Base-by-base conservation (phyloP, 2,329 filamentous ascomycete species). In the Arthrobotrys musiformis region DNA sequence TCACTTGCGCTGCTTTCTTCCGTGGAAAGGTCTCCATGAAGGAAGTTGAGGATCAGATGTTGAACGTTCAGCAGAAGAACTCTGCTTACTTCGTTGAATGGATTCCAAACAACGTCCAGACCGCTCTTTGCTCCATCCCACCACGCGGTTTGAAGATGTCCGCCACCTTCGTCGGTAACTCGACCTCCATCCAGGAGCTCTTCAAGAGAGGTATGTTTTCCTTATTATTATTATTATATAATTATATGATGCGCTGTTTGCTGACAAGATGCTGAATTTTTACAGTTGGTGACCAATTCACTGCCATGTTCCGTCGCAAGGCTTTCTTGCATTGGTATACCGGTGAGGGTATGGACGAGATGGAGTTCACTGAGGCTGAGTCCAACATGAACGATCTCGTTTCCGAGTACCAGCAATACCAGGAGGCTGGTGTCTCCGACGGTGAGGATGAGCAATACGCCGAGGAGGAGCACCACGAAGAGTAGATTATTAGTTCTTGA, bases 291-390 rank as follows among this genome's bases (percentile, higher is more conserved):
- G 95, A 99, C 86, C 95, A 99, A 88, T 99, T 99, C 90, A 94
- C 92, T 87, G 95, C 94, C 85, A 99, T 99, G 95, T 99, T 99
- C 92, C 90, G 95, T 88, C 93, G 95, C 88, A 99, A 98, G 92
- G 95, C 95, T 91, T 99, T 99, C 93, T 93, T 99, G 90, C 95
- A 98, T 89, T 99, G 95, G 95, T 99, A 99, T 88, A 99, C 95
- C 90, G 94, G 94, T 84, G 95, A 99, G 90, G 95, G 95, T 88
- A 99, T 99, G 95, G 95, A 99, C 87, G 95, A 99, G 91, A 98
- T 99, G 95, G 95, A 99, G 89, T 99, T 99, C 89, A 99, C 95
- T 84, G 95, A 99, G 90, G 95, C 95, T 82, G 95, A 99, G 91
- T 97, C 93, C 87, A 99, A 99, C 90, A 98, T 99, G 95, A 98